Percentiles rank a stretch among this genome's conserved stretches.
These are phyloP conservation scores for Acacia confusa DNA, from an alignment of 306 rosid genomes.

Conservation along the genomic window DNA sequence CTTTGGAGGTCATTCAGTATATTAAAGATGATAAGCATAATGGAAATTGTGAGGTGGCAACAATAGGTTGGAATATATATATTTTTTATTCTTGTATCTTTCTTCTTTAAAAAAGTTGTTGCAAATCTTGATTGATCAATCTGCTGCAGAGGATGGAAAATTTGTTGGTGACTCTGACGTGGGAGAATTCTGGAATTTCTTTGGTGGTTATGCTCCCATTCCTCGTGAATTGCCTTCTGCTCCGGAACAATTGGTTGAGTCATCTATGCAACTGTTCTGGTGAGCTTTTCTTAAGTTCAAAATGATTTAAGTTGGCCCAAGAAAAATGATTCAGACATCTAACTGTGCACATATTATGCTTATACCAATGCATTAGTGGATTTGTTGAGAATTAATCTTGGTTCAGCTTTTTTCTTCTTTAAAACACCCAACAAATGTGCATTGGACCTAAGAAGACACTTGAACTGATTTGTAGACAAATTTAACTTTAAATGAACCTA, in stretches of 20 bases:
- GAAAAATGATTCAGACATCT: constrained; percentile 1
- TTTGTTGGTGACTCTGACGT: constrained; percentile 92
- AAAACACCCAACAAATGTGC: constrained; percentile 1
- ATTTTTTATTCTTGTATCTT: constrained; percentile 6
- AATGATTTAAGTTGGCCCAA: neutral
- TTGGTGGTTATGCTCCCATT: constrained; percentile 97
- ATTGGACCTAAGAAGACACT: neutral
- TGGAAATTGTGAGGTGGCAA: constrained; percentile 80
- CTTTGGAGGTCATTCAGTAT: constrained; percentile 88
- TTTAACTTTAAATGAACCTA: neutral
- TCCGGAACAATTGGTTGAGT: constrained; percentile 42
- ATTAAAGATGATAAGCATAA: constrained; percentile 80
- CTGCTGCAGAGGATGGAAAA: constrained; percentile 89
- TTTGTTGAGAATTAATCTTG: constrained; percentile 12
- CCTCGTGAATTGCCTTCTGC: constrained; percentile 69
- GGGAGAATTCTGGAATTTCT: constrained; percentile 97
- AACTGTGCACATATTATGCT: neutral
- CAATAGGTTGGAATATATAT: constrained; percentile 68
- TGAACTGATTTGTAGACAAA: neutral
- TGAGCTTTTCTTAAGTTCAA: constrained; percentile 34
- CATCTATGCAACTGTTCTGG: constrained; percentile 62
- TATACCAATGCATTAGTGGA: constrained; percentile 5
- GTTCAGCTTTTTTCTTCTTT: constrained; percentile 25
- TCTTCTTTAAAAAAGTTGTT: constrained; percentile 19
- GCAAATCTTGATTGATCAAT: constrained; percentile 29